Evolutionary conservation across 148 eudicot genomes (phyloP).

Genomic region (Rhododendron kiyosumense): DNA sequence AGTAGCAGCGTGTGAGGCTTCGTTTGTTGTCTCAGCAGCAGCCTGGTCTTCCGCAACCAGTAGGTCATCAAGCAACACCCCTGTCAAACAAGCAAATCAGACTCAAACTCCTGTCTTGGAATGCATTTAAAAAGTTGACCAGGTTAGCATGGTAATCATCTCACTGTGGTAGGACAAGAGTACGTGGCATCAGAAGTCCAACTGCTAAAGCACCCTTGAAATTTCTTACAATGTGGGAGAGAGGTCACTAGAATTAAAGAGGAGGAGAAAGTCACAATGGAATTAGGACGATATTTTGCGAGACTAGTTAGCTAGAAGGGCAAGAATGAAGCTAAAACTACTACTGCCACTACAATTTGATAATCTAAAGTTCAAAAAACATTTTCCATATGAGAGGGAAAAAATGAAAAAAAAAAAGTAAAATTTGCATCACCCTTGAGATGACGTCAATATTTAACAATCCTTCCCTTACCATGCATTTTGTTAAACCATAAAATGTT

Average conservation of each 20-base stretch:
- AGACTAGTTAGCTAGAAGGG: neutral
- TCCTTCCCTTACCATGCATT: neutral
- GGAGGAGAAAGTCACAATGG: neutral
- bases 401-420: neutral
- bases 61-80: constrained; percentile 89
- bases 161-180: neutral
- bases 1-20: constrained; percentile 93
- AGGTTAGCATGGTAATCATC: neutral
- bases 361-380: neutral
- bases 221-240: neutral
- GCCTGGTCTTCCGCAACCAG: constrained; percentile 97
- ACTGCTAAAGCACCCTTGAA: neutral
- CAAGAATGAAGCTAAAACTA: neutral
- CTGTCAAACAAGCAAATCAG: constrained; percentile 29
- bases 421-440: neutral
- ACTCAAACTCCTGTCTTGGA: neutral
- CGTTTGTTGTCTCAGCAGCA: constrained; percentile 88
- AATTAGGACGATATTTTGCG: neutral
- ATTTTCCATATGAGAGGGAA: neutral
- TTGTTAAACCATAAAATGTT: neutral
- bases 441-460: neutral
- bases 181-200: neutral
- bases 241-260: neutral
- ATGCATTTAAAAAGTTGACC: neutral
- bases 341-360: neutral